A percentile compares a stretch with the other conserved stretches of the same genome.
Evolutionary conservation across 2,329 filamentous ascomycete species (phyloP).

Genomic region (Capronia americana): DNA sequence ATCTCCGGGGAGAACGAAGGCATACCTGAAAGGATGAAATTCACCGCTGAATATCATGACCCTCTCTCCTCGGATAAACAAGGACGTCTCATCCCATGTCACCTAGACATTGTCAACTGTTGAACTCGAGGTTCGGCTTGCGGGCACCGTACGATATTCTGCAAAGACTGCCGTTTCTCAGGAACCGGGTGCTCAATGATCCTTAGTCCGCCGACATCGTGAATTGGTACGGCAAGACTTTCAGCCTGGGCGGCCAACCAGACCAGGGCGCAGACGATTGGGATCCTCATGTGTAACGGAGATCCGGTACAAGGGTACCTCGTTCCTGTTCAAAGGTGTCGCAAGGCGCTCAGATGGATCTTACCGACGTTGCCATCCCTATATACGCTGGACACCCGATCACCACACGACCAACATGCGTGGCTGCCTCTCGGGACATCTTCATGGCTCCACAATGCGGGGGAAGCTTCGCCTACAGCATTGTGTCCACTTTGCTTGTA

Average conservation of each 20-base stretch:
- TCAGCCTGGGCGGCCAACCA: neutral
- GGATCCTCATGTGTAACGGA: neutral
- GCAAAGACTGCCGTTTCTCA: constrained; percentile 15
- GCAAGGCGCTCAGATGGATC: neutral
- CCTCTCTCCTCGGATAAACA: constrained; percentile 73
- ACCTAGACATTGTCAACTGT: constrained; percentile 47
- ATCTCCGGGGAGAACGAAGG: neutral
- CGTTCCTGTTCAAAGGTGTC: neutral
- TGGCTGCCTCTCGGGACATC: neutral
- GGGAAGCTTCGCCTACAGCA: constrained; percentile 1
- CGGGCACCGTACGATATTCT: constrained; percentile 10
- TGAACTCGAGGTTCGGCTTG: neutral
- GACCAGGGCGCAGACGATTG: neutral
- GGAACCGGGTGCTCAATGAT: constrained; percentile 21
- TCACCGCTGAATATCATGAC: constrained; percentile 76
- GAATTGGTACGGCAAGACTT: neutral
- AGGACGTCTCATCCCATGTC: constrained; percentile 74
- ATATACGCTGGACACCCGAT: neutral
- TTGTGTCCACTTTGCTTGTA: neutral
- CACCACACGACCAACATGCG: neutral
- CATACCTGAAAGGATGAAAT: constrained; percentile 68
- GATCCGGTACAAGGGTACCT: neutral
- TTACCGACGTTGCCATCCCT: neutral
- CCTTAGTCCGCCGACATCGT: constrained; percentile 6
- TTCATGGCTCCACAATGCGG: constrained; percentile 1